Base-by-base conservation (phyloP, 495 filamentous ascomycete genomes). In the Aspergillus heteromorphus region DNA sequence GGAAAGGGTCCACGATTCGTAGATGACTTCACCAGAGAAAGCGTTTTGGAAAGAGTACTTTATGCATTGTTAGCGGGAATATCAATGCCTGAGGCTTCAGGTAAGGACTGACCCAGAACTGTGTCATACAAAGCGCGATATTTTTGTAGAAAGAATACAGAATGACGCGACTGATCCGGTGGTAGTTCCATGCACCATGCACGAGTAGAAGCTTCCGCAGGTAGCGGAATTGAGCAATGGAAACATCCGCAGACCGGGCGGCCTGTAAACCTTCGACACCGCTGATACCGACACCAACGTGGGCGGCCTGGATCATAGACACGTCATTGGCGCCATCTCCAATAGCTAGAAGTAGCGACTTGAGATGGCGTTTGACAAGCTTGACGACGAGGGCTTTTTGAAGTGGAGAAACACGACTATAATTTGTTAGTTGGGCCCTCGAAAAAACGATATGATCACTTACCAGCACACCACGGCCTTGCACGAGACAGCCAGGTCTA, bases 71-170 rank as follows among this genome's bases (percentile, higher is more conserved):
- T 67, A 84, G 70, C 49, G n/a, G 31, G 14, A 27, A 21, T 1
- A 19, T 16, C 31, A 17, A 11, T 1, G 27, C 14, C 25, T 25
- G 16, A 41, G 10, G 41, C 40, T 19, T 14, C 25, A 19, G 7
- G 17, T 11, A 41, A 1, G 2, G 2, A 72, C 85, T 73, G 74
- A 88, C 85, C 92, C 95, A 99, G 69, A 99, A 99, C 68, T 99
- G 95, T 62, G 95, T 99, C 85, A 97, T 93, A 73, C 96, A 97
- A 40, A 99, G 76, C 2, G 91, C 86, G 59, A 97, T 96, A 73
- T 99, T 99, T 78, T 99, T 99, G 78, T 99, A 99, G 67, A 96
- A 99, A 1, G 93, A 97, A 71, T 97, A 99, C 40, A 99, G 71
- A 59, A 99, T 97, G 29, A 93, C 88, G 67, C 92, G 95, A 79